Evolutionary conservation across 805 yeast genomes (phyloP).

Genomic region (Maudiozyma saulgeensis): DNA sequence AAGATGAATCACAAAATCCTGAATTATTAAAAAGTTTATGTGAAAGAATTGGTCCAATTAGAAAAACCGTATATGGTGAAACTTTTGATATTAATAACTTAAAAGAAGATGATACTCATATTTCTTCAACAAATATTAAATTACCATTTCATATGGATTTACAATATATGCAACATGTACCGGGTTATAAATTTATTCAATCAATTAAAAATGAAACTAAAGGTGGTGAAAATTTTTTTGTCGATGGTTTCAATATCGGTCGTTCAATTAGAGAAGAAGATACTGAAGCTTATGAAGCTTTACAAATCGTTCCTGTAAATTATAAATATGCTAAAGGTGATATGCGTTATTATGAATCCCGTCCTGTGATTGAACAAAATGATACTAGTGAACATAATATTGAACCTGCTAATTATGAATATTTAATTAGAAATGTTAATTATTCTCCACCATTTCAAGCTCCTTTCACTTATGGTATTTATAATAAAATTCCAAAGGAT

Average conservation of each 20-base stretch:
- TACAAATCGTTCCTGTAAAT: constrained; percentile 53
- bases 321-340: constrained; percentile 57
- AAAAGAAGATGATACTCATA: constrained; percentile 46
- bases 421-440: constrained; percentile 45
- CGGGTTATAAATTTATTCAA: constrained; percentile 61
- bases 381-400: constrained; percentile 29
- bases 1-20: constrained; percentile 17
- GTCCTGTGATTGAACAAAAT: constrained; percentile 57
- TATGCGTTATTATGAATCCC: constrained; percentile 49
- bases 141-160: constrained; percentile 74
- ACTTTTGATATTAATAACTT: constrained; percentile 54
- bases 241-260: constrained; percentile 63
- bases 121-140: constrained; percentile 56
- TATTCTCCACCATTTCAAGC: constrained; percentile 83
- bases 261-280: constrained; percentile 44
- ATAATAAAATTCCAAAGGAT: constrained; percentile 22
- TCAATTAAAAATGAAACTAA: constrained; percentile 47
- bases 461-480: constrained; percentile 55
- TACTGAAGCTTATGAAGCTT: constrained; percentile 53
- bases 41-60: constrained; percentile 54
- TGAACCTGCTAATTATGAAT: constrained; percentile 22
- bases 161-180: constrained; percentile 70
- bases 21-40: constrained; percentile 37
- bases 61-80: constrained; percentile 61
- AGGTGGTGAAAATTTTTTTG: constrained; percentile 42